phyloP scores from a whole-genome alignment of 345 rosid genomes.

The Eucalyptus albens region DNA sequence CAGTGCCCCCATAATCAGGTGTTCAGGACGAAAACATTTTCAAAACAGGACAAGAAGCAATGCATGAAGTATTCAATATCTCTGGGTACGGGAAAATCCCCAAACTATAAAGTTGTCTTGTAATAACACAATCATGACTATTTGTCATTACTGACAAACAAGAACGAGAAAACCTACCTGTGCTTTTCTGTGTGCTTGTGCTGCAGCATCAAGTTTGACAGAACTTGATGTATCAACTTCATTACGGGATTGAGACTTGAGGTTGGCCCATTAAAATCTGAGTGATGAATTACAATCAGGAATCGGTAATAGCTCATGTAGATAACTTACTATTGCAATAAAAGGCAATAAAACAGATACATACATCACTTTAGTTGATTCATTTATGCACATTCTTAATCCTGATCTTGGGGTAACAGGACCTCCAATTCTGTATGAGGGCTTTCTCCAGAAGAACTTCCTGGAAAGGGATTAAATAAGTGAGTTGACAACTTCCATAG shows the following conservation, averaged over 20 bases:
- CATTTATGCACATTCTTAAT: constrained; percentile 58
- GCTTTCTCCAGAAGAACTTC: too few species aligned
- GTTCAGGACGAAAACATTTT: neutral
- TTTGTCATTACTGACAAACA: neutral
- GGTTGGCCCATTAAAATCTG: constrained; percentile 17
- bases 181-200: constrained; percentile 66
- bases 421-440: constrained; percentile 23
- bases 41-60: neutral
- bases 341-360: neutral
- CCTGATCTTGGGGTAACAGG: constrained; percentile 42
- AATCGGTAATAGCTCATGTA: neutral
- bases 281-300: neutral
- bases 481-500: too few species aligned
- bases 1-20: neutral
- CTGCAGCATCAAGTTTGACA: constrained; percentile 57
- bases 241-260: constrained; percentile 10
- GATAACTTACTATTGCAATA: neutral
- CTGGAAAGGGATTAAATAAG: too few species aligned
- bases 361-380: neutral
- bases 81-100: neutral
- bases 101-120: neutral
- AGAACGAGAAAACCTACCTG: constrained; percentile 22
- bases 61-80: neutral
- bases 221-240: constrained; percentile 35
- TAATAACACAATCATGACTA: neutral